Conservation (phyloP, 331 rosid genomes). For the Erythrophleum ivorense region DNA sequence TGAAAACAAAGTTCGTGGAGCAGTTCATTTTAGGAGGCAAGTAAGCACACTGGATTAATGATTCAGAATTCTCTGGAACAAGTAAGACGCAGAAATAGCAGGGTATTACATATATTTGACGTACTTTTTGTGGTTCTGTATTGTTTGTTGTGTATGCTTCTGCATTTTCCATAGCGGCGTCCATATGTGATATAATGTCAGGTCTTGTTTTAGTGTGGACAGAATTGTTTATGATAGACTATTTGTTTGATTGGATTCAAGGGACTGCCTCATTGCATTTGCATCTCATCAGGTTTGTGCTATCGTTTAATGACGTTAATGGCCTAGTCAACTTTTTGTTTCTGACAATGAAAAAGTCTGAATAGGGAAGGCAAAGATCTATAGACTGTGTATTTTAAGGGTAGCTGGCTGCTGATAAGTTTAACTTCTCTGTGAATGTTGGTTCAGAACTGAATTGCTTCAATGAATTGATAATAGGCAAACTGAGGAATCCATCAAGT, state of each 20-base stretch:
- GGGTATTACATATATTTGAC: background rate
- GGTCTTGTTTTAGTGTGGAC: conserved; percentile 9
- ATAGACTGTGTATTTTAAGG: conserved; percentile 37
- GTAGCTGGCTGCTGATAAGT: conserved; percentile 7
- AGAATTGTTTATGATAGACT: background rate
- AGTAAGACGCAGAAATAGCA: conserved; percentile 10
- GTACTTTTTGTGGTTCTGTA: background rate
- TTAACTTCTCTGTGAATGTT: conserved; percentile 39
- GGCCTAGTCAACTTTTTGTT: conserved; percentile 22
- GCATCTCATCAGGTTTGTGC: conserved; percentile 56
- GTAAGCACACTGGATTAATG: background rate
- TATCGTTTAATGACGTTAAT: conserved; percentile 20
- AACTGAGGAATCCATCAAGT: conserved; percentile 9
- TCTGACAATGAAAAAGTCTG: conserved; percentile 23
- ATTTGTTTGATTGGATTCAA: conserved; percentile 8
- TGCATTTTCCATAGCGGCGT: conserved; percentile 1
- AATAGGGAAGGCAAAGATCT: conserved; percentile 21
- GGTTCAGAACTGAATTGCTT: conserved; percentile 43
- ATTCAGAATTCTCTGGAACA: conserved; percentile 1
- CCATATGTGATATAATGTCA: conserved; percentile 6
- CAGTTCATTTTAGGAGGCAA: conserved; percentile 1
- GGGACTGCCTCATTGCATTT: conserved; percentile 31
- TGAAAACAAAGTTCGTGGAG: background rate
- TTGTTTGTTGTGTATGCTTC: background rate
- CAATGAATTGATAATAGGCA: conserved; percentile 35